Percentiles rank a stretch among this genome's conserved stretches.
phyloP scores from a whole-genome alignment of 2,329 filamentous ascomycete species.

The Phialocephala sp. region DNA sequence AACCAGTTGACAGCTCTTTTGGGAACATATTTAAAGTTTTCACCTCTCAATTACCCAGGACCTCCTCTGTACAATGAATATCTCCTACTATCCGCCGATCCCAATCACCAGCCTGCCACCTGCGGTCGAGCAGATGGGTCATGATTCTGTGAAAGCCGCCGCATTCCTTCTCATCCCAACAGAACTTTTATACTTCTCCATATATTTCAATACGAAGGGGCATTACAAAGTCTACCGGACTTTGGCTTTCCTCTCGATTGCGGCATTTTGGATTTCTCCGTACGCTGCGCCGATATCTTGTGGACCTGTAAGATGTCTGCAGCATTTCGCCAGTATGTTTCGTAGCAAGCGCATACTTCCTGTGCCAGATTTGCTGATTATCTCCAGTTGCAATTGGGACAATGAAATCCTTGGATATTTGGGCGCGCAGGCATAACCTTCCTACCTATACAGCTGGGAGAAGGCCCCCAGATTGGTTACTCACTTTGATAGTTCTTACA shows the following conservation, averaged over 20 bases:
- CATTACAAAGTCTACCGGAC: conserved; percentile 33
- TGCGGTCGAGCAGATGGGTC: conserved; percentile 33
- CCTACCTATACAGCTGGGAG: conserved; percentile 43
- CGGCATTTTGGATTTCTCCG: conserved; percentile 38
- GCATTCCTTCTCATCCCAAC: conserved; percentile 39
- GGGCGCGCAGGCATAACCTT: conserved; percentile 43
- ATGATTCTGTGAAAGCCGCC: conserved; percentile 38
- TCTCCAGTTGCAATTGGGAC: conserved; percentile 44
- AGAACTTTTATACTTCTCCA: conserved; percentile 42
- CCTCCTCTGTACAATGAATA: conserved; percentile 35
- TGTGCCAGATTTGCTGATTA: conserved; percentile 24
- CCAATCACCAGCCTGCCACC: conserved; percentile 31
- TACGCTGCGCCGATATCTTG: conserved; percentile 43
- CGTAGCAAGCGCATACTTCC: background rate
- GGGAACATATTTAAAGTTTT: background rate
- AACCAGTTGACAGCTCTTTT: background rate
- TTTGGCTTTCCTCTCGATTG: conserved; percentile 36
- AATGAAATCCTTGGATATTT: conserved; percentile 50
- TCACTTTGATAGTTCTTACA: conserved; percentile 45
- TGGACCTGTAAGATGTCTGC: conserved; percentile 41
- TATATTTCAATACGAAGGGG: conserved; percentile 41
- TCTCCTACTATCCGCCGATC: conserved; percentile 32
- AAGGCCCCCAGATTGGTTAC: conserved; percentile 38
- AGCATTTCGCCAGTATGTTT: conserved; percentile 44
- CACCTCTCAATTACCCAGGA: background rate